Percentiles rank a stretch among this genome's conserved stretches.
Evolutionary conservation across 2,329 filamentous ascomycete species (phyloP).

Genomic region (Dendryphion nanum): DNA sequence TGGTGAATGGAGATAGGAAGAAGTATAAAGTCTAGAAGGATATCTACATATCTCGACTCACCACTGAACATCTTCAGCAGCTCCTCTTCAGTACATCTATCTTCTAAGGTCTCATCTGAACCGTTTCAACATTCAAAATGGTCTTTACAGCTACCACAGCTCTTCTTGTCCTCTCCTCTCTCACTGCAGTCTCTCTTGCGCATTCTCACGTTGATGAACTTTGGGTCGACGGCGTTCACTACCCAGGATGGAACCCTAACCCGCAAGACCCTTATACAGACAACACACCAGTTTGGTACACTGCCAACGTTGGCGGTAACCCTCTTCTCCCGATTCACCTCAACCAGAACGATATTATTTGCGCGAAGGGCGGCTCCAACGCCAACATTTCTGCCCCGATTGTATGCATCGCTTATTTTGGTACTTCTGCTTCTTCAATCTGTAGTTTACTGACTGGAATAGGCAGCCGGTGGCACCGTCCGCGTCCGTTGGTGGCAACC

Average conservation of each 20-base stretch:
- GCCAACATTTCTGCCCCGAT: slow-evolving; percentile 22
- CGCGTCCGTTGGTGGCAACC: slow-evolving; percentile 27
- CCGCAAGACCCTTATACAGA: slow-evolving; percentile 9
- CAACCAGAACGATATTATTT: slow-evolving; percentile 22
- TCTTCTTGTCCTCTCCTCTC: no score
- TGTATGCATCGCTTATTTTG: no score
- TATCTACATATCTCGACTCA: no score
- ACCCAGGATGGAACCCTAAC: slow-evolving; percentile 17
- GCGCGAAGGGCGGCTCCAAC: slow-evolving; percentile 22
- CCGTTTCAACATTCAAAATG: no score
- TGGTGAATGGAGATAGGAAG: no score
- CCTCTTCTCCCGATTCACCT: slow-evolving; percentile 20
- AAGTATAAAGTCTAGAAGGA: no score
- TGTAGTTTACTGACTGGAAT: no score
- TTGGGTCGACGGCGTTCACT: slow-evolving; percentile 13
- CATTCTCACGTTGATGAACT: slow-evolving; percentile 19
- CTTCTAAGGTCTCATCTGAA: no score
- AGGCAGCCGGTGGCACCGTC: slow-evolving; percentile 9
- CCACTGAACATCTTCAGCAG: no score
- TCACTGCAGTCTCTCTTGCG: slow-evolving; percentile 1
- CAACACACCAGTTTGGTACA: slow-evolving; percentile 19
- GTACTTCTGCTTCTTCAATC: slow-evolving; percentile 5
- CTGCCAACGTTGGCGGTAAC: slow-evolving; percentile 21
- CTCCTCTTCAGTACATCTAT: no score
- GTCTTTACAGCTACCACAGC: no score